These are phyloP conservation scores for Wallemia mellicola DNA, from an alignment of 1,284 basidiomycete genomes.

Conservation along the genomic window DNA sequence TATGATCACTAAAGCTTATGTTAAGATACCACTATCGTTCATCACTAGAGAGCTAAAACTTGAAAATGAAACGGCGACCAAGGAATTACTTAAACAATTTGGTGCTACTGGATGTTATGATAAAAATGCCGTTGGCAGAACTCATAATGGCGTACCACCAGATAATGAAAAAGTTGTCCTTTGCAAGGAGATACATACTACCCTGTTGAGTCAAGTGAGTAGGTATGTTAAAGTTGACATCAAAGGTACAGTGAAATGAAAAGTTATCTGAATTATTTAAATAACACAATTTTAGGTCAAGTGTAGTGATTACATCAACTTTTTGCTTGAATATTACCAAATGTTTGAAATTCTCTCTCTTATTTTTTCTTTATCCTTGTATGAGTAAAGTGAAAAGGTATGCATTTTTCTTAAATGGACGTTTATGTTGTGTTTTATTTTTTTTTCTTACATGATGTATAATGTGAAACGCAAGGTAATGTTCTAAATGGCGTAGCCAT, in stretches of 20 bases:
- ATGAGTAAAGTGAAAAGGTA: not conserved
- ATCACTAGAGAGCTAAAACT: not conserved
- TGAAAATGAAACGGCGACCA: not conserved
- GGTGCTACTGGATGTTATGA: not conserved
- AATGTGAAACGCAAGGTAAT: too few species aligned
- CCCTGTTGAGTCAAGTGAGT: not conserved
- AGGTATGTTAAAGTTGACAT: not conserved
- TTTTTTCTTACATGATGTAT: too few species aligned
- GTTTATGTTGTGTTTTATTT: too few species aligned
- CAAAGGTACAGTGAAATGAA: not conserved
- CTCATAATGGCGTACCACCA: not conserved
- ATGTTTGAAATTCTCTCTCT: too few species aligned
- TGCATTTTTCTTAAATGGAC: not conserved
- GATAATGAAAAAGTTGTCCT: not conserved
- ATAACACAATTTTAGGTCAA: not conserved
- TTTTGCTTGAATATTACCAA: not conserved
- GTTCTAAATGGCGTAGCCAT: too few species aligned
- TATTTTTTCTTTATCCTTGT: too few species aligned
- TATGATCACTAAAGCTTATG: conserved; percentile 73
- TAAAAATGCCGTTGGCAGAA: not conserved
- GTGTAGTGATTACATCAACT: not conserved
- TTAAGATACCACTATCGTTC: conserved; percentile 6
- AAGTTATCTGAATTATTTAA: not conserved
- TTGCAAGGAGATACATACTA: not conserved
- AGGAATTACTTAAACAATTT: not conserved